phyloP scores from a whole-genome alignment of 768 basidiomycete species.

The Myochromella boudieri region DNA sequence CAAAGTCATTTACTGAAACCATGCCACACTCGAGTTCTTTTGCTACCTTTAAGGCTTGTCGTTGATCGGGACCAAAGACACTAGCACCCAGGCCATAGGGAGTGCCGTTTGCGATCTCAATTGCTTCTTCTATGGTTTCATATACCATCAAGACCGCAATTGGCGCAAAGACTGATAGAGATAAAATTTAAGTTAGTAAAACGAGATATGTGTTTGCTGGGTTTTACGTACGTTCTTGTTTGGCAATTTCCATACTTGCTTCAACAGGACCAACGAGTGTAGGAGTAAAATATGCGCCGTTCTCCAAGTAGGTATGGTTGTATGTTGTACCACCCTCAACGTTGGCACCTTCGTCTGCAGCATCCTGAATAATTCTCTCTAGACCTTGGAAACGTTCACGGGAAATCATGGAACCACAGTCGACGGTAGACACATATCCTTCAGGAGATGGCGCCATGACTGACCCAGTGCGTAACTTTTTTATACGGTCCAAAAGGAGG shows the following conservation, averaged over 20 bases:
- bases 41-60: slow-evolving; percentile 77
- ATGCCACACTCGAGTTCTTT: slow-evolving; percentile 88
- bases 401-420: slow-evolving; percentile 88
- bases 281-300: slow-evolving; percentile 83
- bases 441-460: slow-evolving; percentile 67
- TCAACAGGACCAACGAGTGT: slow-evolving; percentile 84
- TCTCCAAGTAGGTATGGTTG: slow-evolving; percentile 62
- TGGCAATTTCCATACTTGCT: slow-evolving; percentile 71
- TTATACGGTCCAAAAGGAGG: slow-evolving; percentile 61
- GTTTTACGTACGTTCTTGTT: slow-evolving; percentile 75
- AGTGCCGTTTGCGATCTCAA: slow-evolving; percentile 86
- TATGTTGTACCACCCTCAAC: slow-evolving; percentile 66
- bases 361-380: slow-evolving; percentile 66
- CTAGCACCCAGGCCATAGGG: slow-evolving; percentile 90
- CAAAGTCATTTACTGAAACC: slow-evolving; percentile 97
- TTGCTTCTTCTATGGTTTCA: slow-evolving; percentile 79
- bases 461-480: slow-evolving; percentile 74
- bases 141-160: slow-evolving; percentile 87
- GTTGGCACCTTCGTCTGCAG: slow-evolving; percentile 66
- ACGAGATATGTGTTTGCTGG: neutral
- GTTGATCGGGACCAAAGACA: slow-evolving; percentile 88
- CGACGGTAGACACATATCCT: slow-evolving; percentile 71
- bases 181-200: neutral
- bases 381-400: slow-evolving; percentile 69
- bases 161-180: slow-evolving; percentile 83